phyloP scores from a whole-genome alignment of 2,329 filamentous ascomycete species.

The Arthrinium phaeospermum region DNA sequence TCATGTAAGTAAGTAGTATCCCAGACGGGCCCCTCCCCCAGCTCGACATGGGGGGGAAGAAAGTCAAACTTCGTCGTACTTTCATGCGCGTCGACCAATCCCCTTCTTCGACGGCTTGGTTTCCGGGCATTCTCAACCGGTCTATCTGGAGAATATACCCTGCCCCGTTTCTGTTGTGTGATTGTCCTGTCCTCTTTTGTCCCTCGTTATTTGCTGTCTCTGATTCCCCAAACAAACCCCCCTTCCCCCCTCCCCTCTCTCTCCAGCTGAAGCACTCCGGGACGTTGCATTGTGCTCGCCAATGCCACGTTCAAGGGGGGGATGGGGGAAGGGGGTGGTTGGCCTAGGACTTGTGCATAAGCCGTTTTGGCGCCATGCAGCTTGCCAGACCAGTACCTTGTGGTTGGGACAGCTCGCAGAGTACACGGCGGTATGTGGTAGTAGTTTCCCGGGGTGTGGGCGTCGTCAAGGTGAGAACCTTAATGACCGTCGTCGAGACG shows the following conservation, averaged over 20 bases:
- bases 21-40: neutral
- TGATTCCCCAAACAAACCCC: neutral
- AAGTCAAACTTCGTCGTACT: neutral
- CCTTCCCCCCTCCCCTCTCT: neutral
- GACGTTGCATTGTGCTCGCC: conserved; percentile 4
- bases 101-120: neutral
- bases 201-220: neutral
- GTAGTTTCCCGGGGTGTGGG: neutral
- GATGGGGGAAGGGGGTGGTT: neutral
- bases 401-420: conserved; percentile 8
- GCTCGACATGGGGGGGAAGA: neutral
- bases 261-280: neutral
- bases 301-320: conserved; percentile 3
- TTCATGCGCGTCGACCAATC: neutral
- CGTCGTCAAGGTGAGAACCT: conserved; percentile 6
- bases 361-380: conserved; percentile 15
- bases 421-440: neutral
- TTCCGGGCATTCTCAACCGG: neutral
- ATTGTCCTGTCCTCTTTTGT: neutral
- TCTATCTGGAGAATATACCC: neutral
- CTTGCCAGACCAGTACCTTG: neutral
- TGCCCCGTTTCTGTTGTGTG: neutral
- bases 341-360: conserved; percentile 6
- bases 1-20: conserved; percentile 4
- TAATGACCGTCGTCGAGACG: conserved; percentile 11